Conservation (phyloP, 208 protist species). For the Trichomonas tenax region DNA sequence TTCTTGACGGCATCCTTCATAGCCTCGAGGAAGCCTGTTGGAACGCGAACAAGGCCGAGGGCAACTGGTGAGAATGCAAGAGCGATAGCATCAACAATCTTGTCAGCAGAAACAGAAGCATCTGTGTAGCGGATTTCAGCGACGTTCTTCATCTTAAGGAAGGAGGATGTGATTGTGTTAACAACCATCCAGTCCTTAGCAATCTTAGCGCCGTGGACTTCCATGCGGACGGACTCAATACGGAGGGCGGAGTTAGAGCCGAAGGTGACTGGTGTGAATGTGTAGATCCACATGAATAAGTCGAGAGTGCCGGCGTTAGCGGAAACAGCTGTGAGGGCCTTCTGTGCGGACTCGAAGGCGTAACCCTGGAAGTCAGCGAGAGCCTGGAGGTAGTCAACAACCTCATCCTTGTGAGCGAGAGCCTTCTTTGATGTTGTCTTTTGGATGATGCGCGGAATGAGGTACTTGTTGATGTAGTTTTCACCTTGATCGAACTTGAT, state of each 20-base stretch:
- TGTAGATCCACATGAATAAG: not conserved
- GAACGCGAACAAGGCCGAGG: not conserved
- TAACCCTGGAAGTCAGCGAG: not conserved
- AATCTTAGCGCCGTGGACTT: not conserved
- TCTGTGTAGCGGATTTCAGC: not conserved
- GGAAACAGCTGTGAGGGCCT: not conserved
- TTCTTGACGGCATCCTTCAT: not conserved
- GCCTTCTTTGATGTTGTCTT: not conserved
- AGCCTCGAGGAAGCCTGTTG: not conserved
- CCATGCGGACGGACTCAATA: not conserved
- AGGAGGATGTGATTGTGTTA: not conserved
- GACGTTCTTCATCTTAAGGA: not conserved
- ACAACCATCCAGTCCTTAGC: not conserved
- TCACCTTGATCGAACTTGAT: not conserved
- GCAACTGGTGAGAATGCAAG: not conserved
- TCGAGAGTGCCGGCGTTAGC: not conserved
- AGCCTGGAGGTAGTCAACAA: not conserved
- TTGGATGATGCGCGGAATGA: not conserved
- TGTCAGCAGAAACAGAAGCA: not conserved
- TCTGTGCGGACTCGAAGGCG: not conserved
- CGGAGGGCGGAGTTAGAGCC: not conserved
- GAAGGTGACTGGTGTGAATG: not conserved
- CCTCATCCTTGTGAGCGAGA: not conserved
- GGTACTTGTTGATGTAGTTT: not conserved
- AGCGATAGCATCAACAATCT: not conserved